phyloP scores from a whole-genome alignment of 805 yeast genomes.

The Wickerhamomyces pijperi region DNA sequence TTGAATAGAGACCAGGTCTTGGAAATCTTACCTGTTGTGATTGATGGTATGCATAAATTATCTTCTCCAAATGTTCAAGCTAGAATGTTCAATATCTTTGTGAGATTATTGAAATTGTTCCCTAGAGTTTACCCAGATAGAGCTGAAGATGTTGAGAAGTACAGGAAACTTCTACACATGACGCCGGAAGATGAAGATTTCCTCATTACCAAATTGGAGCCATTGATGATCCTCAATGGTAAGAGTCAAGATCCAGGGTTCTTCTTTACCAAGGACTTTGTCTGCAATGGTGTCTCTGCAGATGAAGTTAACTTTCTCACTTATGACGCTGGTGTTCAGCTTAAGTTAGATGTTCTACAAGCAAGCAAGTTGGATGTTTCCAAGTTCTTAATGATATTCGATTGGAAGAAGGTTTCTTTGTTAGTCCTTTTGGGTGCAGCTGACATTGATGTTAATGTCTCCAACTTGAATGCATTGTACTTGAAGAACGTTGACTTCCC shows the following conservation, averaged over 20 bases:
- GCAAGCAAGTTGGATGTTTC: constrained; percentile 29
- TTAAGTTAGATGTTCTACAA: constrained; percentile 35
- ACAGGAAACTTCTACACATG: constrained; percentile 26
- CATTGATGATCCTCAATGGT: constrained; percentile 42
- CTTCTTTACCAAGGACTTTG: constrained; percentile 31
- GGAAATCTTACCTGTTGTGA: constrained; percentile 33
- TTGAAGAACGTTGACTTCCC: constrained; percentile 41
- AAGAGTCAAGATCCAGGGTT: constrained; percentile 21
- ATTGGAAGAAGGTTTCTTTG: constrained; percentile 26
- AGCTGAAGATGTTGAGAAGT: constrained; percentile 29
- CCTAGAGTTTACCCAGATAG: constrained; percentile 26
- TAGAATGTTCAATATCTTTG: constrained; percentile 48
- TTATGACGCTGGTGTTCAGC: constrained; percentile 53
- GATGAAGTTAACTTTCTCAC: constrained; percentile 54
- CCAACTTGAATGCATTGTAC: constrained; percentile 40
- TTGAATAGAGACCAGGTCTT: constrained; percentile 26
- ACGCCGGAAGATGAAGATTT: constrained; percentile 31
- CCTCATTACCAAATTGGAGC: constrained; percentile 36
- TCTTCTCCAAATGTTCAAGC: constrained; percentile 28
- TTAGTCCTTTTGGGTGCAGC: constrained; percentile 54
- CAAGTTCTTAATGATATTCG: constrained; percentile 25
- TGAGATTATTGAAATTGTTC: constrained; percentile 28
- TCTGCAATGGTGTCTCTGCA: constrained; percentile 55
- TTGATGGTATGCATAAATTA: constrained; percentile 32
- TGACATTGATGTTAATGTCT: constrained; percentile 45